Evolutionary conservation across 2,329 filamentous ascomycete species (phyloP).

Genomic region (Colletotrichum filicis): DNA sequence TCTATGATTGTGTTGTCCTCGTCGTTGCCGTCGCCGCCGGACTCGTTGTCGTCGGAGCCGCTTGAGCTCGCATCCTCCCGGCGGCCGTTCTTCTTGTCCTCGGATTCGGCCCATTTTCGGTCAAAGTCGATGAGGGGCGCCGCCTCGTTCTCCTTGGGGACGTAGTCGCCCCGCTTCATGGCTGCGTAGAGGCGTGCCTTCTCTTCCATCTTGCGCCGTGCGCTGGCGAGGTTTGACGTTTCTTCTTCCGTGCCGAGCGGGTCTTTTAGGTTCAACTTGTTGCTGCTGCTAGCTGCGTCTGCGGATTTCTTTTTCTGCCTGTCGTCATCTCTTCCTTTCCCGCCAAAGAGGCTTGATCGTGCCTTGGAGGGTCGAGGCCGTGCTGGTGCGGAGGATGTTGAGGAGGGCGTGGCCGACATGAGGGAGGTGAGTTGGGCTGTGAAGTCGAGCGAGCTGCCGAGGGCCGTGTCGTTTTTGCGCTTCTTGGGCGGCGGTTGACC

Average conservation of each 20-base stretch:
- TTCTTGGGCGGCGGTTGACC: slow-evolving; percentile 78
- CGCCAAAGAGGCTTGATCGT: slow-evolving; percentile 77
- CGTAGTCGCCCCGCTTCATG: slow-evolving; percentile 89
- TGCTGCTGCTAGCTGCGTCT: slow-evolving; percentile 44
- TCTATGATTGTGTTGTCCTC: slow-evolving; percentile 76
- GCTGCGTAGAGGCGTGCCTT: slow-evolving; percentile 90
- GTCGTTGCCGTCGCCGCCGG: slow-evolving; percentile 50
- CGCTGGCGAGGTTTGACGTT: slow-evolving; percentile 75
- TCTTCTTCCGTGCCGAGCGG: slow-evolving; percentile 68
- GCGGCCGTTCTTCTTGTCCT: slow-evolving; percentile 53
- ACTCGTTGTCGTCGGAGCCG: slow-evolving; percentile 50
- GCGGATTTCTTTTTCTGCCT: slow-evolving; percentile 63
- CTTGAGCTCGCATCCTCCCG: slow-evolving; percentile 71
- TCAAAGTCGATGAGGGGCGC: slow-evolving; percentile 91
- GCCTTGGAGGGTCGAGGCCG: slow-evolving; percentile 64
- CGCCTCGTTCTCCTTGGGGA: slow-evolving; percentile 72
- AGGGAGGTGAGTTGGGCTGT: slow-evolving; percentile 87
- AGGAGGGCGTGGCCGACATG: slow-evolving; percentile 61
- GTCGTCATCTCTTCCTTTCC: slow-evolving; percentile 60
- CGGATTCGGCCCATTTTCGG: slow-evolving; percentile 87
- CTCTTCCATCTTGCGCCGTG: slow-evolving; percentile 85
- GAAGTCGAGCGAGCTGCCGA: slow-evolving; percentile 83
- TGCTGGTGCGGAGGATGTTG: slow-evolving; percentile 51
- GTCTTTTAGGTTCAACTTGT: slow-evolving; percentile 63
- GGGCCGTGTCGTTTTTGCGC: slow-evolving; percentile 74